Conservation (phyloP, 176 grass and related monocot genomes). For the Eragrostis curvula region DNA sequence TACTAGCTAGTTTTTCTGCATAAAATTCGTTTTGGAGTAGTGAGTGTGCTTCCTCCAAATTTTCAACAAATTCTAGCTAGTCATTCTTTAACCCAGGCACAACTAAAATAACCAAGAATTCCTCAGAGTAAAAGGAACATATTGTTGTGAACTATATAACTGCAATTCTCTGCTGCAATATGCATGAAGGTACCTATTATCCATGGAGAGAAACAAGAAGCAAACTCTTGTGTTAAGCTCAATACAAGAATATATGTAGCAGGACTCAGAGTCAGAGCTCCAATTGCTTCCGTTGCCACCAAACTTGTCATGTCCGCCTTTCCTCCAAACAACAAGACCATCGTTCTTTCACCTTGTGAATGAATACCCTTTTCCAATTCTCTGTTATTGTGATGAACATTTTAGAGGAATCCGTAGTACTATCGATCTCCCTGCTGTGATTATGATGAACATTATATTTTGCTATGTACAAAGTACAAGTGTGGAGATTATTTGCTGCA, state of each 20-base stretch:
- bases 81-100: not conserved
- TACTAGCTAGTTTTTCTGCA: constrained; percentile 14
- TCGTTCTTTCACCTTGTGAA: constrained; percentile 84
- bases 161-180: too few species aligned
- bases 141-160: constrained; percentile 31
- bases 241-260: constrained; percentile 63
- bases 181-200: too few species aligned
- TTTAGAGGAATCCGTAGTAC: not conserved
- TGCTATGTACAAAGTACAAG: too few species aligned
- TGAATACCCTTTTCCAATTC: too few species aligned
- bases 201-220: constrained; percentile 92
- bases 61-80: not conserved
- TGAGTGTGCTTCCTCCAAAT: not conserved
- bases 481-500: too few species aligned
- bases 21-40: not conserved
- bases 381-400: not conserved
- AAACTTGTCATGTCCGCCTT: constrained; percentile 82
- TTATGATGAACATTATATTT: not conserved
- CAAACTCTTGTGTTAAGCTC: constrained; percentile 79
- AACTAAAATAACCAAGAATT: not conserved
- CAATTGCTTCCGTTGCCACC: constrained; percentile 85
- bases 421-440: constrained; percentile 1
- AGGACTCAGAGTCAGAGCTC: constrained; percentile 64
- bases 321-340: constrained; percentile 66
- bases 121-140: not conserved